phyloP scores from a whole-genome alignment of 768 basidiomycete species.

The Serendipita sp. region DNA sequence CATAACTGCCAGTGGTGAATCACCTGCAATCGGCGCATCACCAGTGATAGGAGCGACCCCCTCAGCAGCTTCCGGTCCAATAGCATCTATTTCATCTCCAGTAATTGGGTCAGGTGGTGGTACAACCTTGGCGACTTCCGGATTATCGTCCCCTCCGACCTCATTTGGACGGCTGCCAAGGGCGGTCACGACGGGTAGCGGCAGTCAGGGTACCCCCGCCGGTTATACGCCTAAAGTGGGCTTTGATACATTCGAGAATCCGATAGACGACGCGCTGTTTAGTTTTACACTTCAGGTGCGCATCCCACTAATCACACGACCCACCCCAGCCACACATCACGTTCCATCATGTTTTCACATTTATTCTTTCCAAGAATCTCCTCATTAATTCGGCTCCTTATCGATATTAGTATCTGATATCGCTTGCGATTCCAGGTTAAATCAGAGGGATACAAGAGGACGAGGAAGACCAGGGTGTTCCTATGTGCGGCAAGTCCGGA shows the following conservation, averaged over 20 bases:
- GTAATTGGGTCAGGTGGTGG: neutral
- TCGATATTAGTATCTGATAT: neutral
- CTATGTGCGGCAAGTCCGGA: conserved; percentile 78
- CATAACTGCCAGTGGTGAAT: too few relatives aligned
- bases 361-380: neutral
- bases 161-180: neutral
- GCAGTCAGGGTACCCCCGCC: neutral
- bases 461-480: conserved; percentile 67
- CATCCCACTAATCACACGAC: neutral
- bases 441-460: conserved; percentile 61
- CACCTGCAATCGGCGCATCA: neutral
- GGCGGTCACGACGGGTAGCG: neutral
- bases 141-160: neutral
- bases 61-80: neutral
- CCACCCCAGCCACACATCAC: neutral
- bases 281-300: conserved; percentile 53
- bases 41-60: neutral
- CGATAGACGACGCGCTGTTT: conserved; percentile 58
- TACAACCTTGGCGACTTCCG: neutral
- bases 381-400: neutral
- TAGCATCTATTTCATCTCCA: neutral
- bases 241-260: conserved; percentile 78
- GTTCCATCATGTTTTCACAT: neutral
- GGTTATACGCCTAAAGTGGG: conserved; percentile 50
- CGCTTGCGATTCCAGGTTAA: conserved; percentile 32